phyloP scores from a whole-genome alignment of 2,329 filamentous ascomycete genomes.

The Colletotrichum sp. region DNA sequence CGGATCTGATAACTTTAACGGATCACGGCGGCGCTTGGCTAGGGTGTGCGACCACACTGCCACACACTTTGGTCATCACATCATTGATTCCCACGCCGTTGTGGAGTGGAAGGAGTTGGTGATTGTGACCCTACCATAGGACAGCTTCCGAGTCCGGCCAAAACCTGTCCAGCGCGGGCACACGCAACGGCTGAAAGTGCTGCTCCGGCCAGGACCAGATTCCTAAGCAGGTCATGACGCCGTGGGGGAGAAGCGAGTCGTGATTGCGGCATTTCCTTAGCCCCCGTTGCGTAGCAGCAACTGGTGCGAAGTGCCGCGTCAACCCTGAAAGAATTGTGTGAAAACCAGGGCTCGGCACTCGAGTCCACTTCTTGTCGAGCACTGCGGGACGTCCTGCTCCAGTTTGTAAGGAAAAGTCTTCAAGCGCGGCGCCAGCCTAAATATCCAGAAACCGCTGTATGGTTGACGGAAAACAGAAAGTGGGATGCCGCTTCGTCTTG shows the following conservation, averaged over 20 bases:
- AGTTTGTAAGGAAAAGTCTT: slow-evolving; percentile 2
- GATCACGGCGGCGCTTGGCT: not conserved
- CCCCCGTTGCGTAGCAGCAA: not conserved
- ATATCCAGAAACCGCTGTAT: slow-evolving; percentile 3
- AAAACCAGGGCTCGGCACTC: not conserved
- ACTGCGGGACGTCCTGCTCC: not conserved
- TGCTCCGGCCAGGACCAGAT: not conserved
- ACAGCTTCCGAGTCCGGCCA: not conserved
- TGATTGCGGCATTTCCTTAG: slow-evolving; percentile 15
- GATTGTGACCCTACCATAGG: not conserved
- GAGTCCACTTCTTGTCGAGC: not conserved
- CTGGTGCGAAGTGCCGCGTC: slow-evolving; percentile 9
- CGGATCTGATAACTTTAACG: slow-evolving; percentile 20
- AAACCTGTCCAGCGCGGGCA: not conserved
- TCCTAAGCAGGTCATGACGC: not conserved
- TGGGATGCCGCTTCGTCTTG: not conserved
- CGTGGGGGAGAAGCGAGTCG: not conserved
- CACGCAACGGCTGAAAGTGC: not conserved
- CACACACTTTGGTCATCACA: not conserved
- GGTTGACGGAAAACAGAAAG: not conserved
- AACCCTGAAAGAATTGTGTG: not conserved
- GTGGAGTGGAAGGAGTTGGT: not conserved
- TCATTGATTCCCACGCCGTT: not conserved
- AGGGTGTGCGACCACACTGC: not conserved
- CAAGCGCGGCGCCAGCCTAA: slow-evolving; percentile 11